Conservation (phyloP, 257 asterid genomes). For the Solanum sparsipilum region DNA sequence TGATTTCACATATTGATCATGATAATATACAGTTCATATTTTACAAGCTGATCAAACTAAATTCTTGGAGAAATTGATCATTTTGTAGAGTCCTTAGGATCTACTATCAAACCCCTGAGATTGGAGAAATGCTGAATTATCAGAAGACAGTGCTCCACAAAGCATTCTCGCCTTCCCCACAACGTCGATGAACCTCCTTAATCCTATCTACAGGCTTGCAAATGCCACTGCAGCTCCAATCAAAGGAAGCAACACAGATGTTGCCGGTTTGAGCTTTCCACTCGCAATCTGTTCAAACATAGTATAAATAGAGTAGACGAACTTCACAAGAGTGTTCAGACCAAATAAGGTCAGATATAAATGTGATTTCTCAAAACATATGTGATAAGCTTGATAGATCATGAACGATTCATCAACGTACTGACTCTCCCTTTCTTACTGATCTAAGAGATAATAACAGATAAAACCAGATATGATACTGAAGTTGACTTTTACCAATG, state of each 20-base stretch:
- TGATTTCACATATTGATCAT: background rate
- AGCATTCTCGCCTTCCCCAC: conserved; percentile 72
- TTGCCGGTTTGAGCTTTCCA: conserved; percentile 97
- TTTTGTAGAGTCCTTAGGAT: background rate
- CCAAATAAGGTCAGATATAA: background rate
- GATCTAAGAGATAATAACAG: background rate
- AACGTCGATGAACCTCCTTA: conserved; percentile 74
- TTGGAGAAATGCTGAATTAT: conserved; percentile 1
- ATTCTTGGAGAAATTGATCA: background rate
- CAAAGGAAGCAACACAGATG: conserved; percentile 77
- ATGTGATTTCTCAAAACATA: background rate
- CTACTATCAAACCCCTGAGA: conserved; percentile 4
- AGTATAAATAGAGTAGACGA: background rate
- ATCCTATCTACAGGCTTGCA: conserved; percentile 86
- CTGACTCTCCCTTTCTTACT: background rate
- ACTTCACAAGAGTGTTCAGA: background rate
- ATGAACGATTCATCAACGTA: background rate
- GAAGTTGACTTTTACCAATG: background rate
- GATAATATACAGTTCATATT: conserved; percentile 3
- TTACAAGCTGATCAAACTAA: conserved; percentile 22
- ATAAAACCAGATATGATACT: background rate
- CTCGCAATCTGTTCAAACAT: conserved; percentile 54
- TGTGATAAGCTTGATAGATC: background rate
- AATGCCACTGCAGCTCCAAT: conserved; percentile 95
- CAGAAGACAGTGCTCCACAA: conserved; percentile 51